phyloP scores from a whole-genome alignment of 805 yeast species.

The Yarrowia bubula region DNA sequence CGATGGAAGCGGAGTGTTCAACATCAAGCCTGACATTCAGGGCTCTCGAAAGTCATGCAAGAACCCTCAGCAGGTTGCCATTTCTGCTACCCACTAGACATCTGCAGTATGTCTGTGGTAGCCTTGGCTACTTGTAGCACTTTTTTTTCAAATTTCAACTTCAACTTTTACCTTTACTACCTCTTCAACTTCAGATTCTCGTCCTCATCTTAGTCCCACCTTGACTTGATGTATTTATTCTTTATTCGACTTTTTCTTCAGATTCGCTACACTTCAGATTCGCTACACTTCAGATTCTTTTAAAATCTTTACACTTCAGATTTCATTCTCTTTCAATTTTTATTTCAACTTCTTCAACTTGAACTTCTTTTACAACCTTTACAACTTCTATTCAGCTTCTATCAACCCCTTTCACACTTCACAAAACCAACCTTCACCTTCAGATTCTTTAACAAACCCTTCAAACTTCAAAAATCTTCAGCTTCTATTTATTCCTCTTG shows the following conservation, averaged over 20 bases:
- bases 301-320: too few species aligned
- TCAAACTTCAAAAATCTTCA: background rate
- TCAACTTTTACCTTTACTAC: background rate
- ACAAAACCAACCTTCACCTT: background rate
- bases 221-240: too few species aligned
- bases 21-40: background rate
- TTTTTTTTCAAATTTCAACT: background rate
- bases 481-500: background rate
- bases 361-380: too few species aligned
- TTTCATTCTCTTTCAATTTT: background rate
- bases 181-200: background rate
- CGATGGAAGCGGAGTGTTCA: background rate
- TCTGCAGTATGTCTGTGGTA: background rate
- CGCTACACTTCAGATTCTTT: too few species aligned
- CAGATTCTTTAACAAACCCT: background rate
- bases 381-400: background rate
- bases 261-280: background rate
- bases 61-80: background rate
- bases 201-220: background rate
- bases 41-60: constrained; percentile 11
- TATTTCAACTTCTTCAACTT: background rate
- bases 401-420: too few species aligned
- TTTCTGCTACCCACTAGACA: background rate
- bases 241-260: background rate
- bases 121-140: too few species aligned